Evolutionary conservation across 164 flowering plant species (phyloP), one percentile per base, ranked within the genome.

Genomic region (Vitis labrusca): DNA sequence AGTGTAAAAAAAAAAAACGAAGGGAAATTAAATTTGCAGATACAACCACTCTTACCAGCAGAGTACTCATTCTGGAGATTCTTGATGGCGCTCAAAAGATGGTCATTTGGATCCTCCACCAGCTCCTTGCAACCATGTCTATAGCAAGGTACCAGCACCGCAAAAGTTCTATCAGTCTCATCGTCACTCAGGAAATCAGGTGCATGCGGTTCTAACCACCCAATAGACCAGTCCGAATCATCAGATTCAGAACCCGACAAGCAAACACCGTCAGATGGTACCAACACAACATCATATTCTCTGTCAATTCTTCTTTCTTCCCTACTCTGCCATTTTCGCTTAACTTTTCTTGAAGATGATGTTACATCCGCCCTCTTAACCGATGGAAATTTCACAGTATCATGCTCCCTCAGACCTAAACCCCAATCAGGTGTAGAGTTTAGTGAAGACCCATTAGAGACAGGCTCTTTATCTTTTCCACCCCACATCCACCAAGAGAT

Each of bases 191-290:
- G 75, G 57, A 85, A 83, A 58, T 73, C 81, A 50, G 84, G 79
- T 12, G 82, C 89, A 54, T 83, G 86, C 12, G 86, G 89, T 68
- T 85, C 89, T 57, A 71, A 61, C 88, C 88, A 85, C 70, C 88
- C 86, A 61, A 83, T 70, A 1, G 88, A 85, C 86, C 85, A 83
- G 63, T 85, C 85, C 1, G 85, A 79, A 37, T 77, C 84, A 63
- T 84, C 85, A 7, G 88, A 78, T 72, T 84, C 88, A 49, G 82
- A 82, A 6, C 82, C 82, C 0, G 87, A 84, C 59, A 79, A 70
- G 60, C 80, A 65, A 50, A 74, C 73, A 60, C 80, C 83, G 67
- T 82, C 84, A 9, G 77, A 71, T 52, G 84, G 80, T n/a, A 84
- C 84, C 51, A 79, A 48, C 50, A 79, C 84, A 29, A 69, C 75